Evolutionary conservation across 768 basidiomycete genomes (phyloP), one percentile per base, ranked within the genome.

Genomic region (Gloeostereum incarnatum): DNA sequence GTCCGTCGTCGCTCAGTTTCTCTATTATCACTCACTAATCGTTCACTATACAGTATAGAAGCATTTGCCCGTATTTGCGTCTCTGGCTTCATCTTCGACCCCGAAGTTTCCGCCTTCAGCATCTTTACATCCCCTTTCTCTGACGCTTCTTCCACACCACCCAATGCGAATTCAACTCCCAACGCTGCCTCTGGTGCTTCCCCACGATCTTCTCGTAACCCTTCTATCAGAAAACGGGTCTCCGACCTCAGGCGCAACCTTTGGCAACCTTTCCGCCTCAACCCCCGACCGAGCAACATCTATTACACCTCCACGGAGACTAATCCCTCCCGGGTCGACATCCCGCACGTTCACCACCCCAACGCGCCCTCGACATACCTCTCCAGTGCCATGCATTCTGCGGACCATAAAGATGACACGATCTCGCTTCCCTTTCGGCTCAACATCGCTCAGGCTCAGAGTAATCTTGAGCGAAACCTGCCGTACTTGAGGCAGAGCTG

Each of bases 401-500:
- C 43, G 14, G 38, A 38, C 27, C 5, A 26, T 8, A 39, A 44
- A 30, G n/a, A 11, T 34, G 33, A 34, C 13, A 4, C 21, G 4
- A 57, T 72, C n/a, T 57, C 75, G 2, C 67, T 81, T 6, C 81
- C 81, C 0, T 83, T 82, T 50, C 67, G 69, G 18, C 56, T 82
- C 27, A 75, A 72, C 49, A 58, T 85, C n/a, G 59, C 60, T 13
- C 60, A 72, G 44, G 60, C 71, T 1, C 73, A 68, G 43, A 63
- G 70, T 38, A 75, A 76, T 45, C 69, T 75, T 13, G 60, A 62
- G 19, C 66, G 78, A 23, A 80, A 83, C 45, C 66, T 92, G 2
- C 92, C 94, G 0, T 98, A 90, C 55, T 68, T 98, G 1, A 73
- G 94, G 6, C 91, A 97, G 51, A 87, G 85, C 39, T 97, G 92